Conservation (phyloP, 176 grass and related monocot genomes). For the Bromus sterilis region DNA sequence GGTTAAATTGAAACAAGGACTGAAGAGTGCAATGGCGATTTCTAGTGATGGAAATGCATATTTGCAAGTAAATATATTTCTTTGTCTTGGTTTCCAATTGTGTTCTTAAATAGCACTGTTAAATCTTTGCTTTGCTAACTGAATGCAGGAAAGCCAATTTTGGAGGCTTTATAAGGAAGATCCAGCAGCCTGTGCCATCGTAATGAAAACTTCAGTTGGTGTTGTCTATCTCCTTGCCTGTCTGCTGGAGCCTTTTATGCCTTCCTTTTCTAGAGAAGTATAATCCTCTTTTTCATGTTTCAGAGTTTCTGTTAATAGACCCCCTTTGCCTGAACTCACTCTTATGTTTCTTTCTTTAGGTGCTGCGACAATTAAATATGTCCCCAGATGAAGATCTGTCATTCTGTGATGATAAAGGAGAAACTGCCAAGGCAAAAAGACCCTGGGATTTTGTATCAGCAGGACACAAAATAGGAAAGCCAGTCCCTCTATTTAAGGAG, state of each 20-base stretch:
- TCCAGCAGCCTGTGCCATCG: constrained; percentile 58
- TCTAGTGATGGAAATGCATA: constrained; percentile 91
- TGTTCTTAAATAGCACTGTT: neutral
- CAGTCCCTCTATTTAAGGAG: constrained; percentile 87
- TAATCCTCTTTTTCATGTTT: constrained; percentile 1
- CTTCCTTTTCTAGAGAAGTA: constrained; percentile 84
- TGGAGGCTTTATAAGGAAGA: constrained; percentile 95
- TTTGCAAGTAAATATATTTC: constrained; percentile 56
- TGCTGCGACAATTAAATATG: constrained; percentile 71
- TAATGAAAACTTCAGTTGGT: constrained; percentile 91
- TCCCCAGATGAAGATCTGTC: constrained; percentile 47
- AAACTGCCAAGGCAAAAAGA: constrained; percentile 52
- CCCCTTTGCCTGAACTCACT: neutral
- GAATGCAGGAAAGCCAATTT: constrained; percentile 80
- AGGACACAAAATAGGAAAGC: constrained; percentile 77
- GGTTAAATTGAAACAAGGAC: constrained; percentile 95
- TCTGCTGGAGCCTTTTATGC: constrained; percentile 90
- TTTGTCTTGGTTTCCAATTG: neutral
- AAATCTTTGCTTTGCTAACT: constrained; percentile 14
- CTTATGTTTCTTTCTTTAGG: constrained; percentile 29
- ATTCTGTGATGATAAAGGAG: constrained; percentile 73
- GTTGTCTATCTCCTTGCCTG: constrained; percentile 90
- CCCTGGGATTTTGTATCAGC: constrained; percentile 79
- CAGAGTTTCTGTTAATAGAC: neutral
- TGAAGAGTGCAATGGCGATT: constrained; percentile 80